A percentile compares a stretch with the other conserved stretches of the same genome.
These are phyloP conservation scores for Wickerhamomyces chambardii DNA, from an alignment of 805 yeast genomes.

Conservation along the genomic window DNA sequence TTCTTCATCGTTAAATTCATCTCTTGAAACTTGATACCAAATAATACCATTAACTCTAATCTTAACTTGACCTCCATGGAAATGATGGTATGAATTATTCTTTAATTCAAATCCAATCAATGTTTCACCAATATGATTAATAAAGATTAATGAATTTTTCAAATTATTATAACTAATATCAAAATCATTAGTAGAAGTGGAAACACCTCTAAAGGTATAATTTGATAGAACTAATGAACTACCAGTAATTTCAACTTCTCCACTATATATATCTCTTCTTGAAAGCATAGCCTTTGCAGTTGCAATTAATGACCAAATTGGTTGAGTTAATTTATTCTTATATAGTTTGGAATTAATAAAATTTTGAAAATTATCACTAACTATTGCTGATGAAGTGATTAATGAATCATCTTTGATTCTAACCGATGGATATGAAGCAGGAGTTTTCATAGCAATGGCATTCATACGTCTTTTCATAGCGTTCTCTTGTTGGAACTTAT, in stretches of 20 bases:
- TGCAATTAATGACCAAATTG: constrained; percentile 44
- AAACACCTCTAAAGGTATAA: constrained; percentile 7
- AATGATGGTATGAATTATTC: constrained; percentile 15
- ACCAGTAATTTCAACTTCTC: constrained; percentile 19
- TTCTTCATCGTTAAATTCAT: constrained; percentile 35
- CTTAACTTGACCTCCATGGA: constrained; percentile 29
- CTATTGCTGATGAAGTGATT: constrained; percentile 12
- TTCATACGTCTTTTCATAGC: too few relatives aligned
- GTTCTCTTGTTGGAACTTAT: too few relatives aligned
- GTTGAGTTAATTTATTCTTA: constrained; percentile 24
- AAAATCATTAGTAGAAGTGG: constrained; percentile 25
- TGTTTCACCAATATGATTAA: constrained; percentile 43
- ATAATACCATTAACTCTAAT: constrained; percentile 55
- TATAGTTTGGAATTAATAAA: constrained; percentile 8
- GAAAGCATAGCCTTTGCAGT: constrained; percentile 41
- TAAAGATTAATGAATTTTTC: constrained; percentile 26
- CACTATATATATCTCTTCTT: constrained; percentile 34
- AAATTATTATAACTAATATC: constrained; percentile 23
- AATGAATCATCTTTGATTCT: constrained; percentile 3
- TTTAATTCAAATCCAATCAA: constrained; percentile 41
- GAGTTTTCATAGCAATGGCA: too few relatives aligned
- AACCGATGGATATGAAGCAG: constrained; percentile 9
- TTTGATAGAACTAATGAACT: constrained; percentile 14
- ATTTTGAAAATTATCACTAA: constrained; percentile 16
- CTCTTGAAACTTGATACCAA: constrained; percentile 59